Evolutionary conservation across 768 basidiomycete species (phyloP).

Genomic region (Pulveroboletus ravenelii): DNA sequence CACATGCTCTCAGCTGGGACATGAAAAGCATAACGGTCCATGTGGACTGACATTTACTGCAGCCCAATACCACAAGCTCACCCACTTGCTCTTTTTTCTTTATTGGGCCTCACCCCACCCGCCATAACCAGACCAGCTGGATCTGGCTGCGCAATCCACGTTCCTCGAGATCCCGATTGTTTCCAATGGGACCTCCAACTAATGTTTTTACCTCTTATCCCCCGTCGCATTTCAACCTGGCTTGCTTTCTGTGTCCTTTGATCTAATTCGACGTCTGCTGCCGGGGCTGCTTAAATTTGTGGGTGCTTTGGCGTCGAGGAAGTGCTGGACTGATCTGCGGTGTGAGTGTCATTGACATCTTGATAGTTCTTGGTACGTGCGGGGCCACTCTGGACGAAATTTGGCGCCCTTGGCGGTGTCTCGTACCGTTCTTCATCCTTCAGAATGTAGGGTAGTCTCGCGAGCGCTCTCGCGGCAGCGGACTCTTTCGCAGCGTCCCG

Average conservation of each 20-base stretch:
- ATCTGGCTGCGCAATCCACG: neutral
- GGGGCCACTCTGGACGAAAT: too few species aligned
- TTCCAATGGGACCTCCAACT: neutral
- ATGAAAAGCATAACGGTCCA: too few species aligned
- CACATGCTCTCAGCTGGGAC: too few species aligned
- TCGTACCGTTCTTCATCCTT: too few species aligned
- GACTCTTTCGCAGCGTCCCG: constrained; percentile 8
- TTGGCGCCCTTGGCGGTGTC: too few species aligned
- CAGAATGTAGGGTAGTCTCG: neutral
- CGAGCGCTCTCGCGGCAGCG: constrained; percentile 9
- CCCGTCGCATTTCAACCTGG: neutral
- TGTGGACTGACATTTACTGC: too few species aligned
- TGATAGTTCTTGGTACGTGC: neutral
- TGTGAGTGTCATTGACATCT: neutral
- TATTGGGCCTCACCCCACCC: too few species aligned
- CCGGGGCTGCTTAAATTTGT: neutral
- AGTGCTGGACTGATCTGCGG: neutral
- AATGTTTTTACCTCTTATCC: neutral
- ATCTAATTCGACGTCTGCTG: neutral
- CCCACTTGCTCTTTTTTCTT: too few species aligned
- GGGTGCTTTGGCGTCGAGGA: neutral
- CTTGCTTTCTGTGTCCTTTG: neutral
- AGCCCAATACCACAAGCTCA: too few species aligned
- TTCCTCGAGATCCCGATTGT: neutral
- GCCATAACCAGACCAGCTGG: too few species aligned